Conservation (phyloP, 2,329 filamentous ascomycete genomes). For the Zymoseptoria brevis region DNA sequence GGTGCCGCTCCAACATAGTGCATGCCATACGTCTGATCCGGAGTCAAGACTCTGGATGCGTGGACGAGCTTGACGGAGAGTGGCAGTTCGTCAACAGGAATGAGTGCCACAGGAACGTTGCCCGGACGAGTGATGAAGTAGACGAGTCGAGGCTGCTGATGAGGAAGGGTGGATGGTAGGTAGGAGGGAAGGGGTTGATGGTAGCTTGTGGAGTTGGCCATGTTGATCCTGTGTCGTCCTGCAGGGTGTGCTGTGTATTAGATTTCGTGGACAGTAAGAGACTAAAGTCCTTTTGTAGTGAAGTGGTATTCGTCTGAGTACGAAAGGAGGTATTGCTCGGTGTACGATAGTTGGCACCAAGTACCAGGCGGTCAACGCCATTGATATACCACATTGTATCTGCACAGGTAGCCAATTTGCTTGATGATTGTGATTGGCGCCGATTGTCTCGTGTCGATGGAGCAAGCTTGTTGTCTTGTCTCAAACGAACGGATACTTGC, state of each 20-base stretch:
- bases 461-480: neutral
- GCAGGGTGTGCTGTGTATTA: neutral
- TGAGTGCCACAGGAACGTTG: conserved; percentile 32
- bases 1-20: conserved; percentile 24
- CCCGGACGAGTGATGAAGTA: conserved; percentile 34
- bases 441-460: neutral
- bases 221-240: conserved; percentile 1
- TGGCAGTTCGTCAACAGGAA: conserved; percentile 39
- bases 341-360: neutral
- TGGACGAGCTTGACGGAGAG: conserved; percentile 30
- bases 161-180: conserved; percentile 3
- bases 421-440: neutral
- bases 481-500: neutral
- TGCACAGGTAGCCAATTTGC: neutral
- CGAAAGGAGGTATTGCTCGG: conserved; percentile 1
- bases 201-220: conserved; percentile 1
- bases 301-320: neutral
- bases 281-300: neutral
- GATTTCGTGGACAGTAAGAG: neutral
- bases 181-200: conserved; percentile 2
- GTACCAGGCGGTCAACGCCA: neutral
- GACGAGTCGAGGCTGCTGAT: conserved; percentile 16
- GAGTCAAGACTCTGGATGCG: conserved; percentile 29
- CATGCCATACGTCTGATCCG: conserved; percentile 25
- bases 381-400: neutral